Conservation (phyloP, 192 early-diverging fungal genomes). For the Rhizoclosmatium sp. region DNA sequence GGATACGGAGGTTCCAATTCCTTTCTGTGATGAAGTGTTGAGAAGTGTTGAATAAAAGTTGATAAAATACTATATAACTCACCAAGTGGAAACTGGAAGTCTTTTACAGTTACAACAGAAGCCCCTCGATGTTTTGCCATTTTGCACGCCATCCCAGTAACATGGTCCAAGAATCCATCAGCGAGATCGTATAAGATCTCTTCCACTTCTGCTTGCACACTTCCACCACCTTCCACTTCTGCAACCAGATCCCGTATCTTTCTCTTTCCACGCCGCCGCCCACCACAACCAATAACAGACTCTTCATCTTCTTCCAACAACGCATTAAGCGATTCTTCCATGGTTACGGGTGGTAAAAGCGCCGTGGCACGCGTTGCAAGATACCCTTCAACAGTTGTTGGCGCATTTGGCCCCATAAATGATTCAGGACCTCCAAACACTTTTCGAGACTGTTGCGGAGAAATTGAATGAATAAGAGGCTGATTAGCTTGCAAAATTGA, state of each 20-base stretch:
- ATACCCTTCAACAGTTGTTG: conserved; percentile 11
- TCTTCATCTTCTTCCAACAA: conserved; percentile 11
- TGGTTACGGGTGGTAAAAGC: neutral
- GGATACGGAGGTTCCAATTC: conserved; percentile 90
- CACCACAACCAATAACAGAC: neutral
- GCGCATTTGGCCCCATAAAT: neutral
- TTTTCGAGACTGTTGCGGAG: conserved; percentile 25
- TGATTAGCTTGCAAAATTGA: neutral
- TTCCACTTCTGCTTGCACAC: conserved; percentile 83
- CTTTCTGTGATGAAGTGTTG: conserved; percentile 60
- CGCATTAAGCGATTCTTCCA: conserved; percentile 11
- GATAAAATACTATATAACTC: conserved; percentile 19
- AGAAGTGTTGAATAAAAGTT: neutral
- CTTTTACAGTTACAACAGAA: conserved; percentile 80
- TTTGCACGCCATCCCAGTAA: conserved; percentile 81
- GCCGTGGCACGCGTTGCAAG: neutral
- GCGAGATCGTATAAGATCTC: conserved; percentile 86
- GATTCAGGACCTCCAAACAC: conserved; percentile 28
- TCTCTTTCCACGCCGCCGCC: conserved; percentile 63
- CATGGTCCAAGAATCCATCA: conserved; percentile 88
- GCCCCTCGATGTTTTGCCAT: conserved; percentile 85
- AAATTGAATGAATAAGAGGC: neutral
- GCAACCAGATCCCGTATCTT: conserved; percentile 87
- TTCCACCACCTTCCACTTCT: conserved; percentile 81
- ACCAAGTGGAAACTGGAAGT: conserved; percentile 85